Base-by-base conservation (phyloP, 2,329 filamentous ascomycete genomes). In the Colletotrichum endophyticum region DNA sequence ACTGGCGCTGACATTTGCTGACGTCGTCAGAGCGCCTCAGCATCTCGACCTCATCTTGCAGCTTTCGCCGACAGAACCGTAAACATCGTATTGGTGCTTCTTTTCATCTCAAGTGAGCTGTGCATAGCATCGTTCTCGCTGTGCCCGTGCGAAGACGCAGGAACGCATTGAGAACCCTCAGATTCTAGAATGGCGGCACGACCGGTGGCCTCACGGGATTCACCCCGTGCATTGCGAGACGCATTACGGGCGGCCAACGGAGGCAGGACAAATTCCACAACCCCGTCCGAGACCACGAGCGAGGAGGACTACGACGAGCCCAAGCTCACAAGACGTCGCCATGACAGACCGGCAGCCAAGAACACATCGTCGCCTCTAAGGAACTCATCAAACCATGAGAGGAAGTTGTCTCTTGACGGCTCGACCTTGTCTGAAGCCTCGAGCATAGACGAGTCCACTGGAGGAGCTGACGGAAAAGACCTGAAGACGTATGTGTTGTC, bases 301-400 rank as follows among this genome's bases (percentile, higher is more conserved):
- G 87, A 87, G 70, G 87, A 88, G 77, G 87, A 88, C 71, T 88
- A 88, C 63, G 86, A 88, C 36, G 84, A 86, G 19, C 44, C 66
- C 22, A 76, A 53, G 34, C 36, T 22, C 9, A 39, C 71, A 57
- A 71, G 28, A 59, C 36, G 36, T 19, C 53, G 28, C 28, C 49
- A 64, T 16, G 39, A 39, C 34, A 56, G 19, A 66, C 25, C 63
- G 6, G 39, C 16, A 27, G 39, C 27, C 19, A 30, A 57, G 15
- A 63, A 32, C 22, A 64, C 63, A 39, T 32, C 56, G 11, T 63
- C 63, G 9, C 56, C 56, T 12, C 63, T 68, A 19, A 63, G 19
- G n/a, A 34, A 27, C 22, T 57, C 39, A n/a, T 64, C 63, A 27
- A 53, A 25, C 15, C 57, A 62, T 13, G 64, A 53, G 32, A 61